Conservation (phyloP, 1,284 basidiomycete species). For the Pseudozyma pruni region DNA sequence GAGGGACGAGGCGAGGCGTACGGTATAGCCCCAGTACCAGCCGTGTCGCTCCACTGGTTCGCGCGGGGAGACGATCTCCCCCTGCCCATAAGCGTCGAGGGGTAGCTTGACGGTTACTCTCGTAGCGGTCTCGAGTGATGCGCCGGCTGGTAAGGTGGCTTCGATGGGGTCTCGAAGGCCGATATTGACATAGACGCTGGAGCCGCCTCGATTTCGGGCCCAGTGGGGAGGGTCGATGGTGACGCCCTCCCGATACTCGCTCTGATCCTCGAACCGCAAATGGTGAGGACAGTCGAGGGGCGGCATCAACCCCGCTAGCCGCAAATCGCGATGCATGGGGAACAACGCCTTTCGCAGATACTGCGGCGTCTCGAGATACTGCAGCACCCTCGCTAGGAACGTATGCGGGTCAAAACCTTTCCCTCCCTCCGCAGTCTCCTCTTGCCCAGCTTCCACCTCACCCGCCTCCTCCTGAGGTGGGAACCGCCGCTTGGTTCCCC, state of each 20-base stretch:
- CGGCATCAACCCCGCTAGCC: slow-evolving; percentile 66
- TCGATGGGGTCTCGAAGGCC: slow-evolving; percentile 62
- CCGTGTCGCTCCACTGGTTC: slow-evolving; percentile 56
- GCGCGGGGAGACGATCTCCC: slow-evolving; percentile 58
- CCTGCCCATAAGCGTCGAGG: neutral
- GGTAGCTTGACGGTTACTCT: slow-evolving; percentile 63
- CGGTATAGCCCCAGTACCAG: slow-evolving; percentile 66
- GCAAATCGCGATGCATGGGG: slow-evolving; percentile 65
- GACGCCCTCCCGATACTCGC: slow-evolving; percentile 64
- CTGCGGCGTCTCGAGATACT: slow-evolving; percentile 68
- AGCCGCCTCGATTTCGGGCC: slow-evolving; percentile 9
- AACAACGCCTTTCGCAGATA: slow-evolving; percentile 66
- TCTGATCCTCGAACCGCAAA: slow-evolving; percentile 60
- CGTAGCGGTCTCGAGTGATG: slow-evolving; percentile 28
- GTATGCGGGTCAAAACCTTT: slow-evolving; percentile 55
- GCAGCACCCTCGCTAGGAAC: slow-evolving; percentile 62
- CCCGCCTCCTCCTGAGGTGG: slow-evolving; percentile 9
- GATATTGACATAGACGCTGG: slow-evolving; percentile 55
- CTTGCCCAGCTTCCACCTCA: slow-evolving; percentile 5
- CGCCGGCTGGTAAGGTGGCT: slow-evolving; percentile 9
- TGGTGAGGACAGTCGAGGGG: slow-evolving; percentile 68
- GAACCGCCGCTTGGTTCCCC: slow-evolving; percentile 15
- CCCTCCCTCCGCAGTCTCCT: neutral
- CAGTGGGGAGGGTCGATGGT: slow-evolving; percentile 46
- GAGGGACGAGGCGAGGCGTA: slow-evolving; percentile 54